Percentiles rank a stretch among this genome's conserved stretches.
Conservation (phyloP, 192 early-diverging fungal genomes). For the Umbelopsis sp. region DNA sequence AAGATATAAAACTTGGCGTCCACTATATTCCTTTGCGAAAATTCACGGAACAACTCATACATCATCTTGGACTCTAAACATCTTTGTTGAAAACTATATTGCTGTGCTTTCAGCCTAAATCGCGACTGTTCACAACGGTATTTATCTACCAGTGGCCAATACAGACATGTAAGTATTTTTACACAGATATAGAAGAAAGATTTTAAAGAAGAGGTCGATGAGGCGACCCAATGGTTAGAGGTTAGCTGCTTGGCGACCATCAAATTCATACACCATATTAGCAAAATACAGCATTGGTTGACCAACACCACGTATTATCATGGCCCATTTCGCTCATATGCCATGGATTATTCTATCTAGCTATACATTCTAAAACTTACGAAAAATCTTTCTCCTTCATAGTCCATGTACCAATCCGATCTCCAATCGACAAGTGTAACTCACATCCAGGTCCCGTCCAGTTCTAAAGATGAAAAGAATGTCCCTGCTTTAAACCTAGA, state of each 20-base stretch:
- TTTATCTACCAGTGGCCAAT: neutral
- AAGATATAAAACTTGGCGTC: neutral
- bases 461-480: conserved; percentile 11
- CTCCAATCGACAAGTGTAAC: conserved; percentile 11
- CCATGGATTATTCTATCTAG: too few species aligned
- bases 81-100: too few species aligned
- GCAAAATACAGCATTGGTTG: too few species aligned
- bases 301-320: too few species aligned
- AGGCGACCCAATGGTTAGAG: too few species aligned
- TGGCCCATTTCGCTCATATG: too few species aligned
- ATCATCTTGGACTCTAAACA: too few species aligned
- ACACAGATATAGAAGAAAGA: too few species aligned
- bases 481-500: neutral
- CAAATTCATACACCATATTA: too few species aligned
- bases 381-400: neutral
- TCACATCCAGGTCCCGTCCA: neutral
- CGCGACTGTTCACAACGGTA: conserved; percentile 11
- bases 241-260: too few species aligned
- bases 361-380: neutral
- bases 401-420: conserved; percentile 19
- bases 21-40: neutral
- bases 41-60: neutral
- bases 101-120: neutral
- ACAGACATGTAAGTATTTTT: conserved; percentile 10
- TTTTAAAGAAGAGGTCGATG: too few species aligned